Conservation (phyloP, 495 filamentous ascomycete genomes). For the Sphaerosporella brunnea region DNA sequence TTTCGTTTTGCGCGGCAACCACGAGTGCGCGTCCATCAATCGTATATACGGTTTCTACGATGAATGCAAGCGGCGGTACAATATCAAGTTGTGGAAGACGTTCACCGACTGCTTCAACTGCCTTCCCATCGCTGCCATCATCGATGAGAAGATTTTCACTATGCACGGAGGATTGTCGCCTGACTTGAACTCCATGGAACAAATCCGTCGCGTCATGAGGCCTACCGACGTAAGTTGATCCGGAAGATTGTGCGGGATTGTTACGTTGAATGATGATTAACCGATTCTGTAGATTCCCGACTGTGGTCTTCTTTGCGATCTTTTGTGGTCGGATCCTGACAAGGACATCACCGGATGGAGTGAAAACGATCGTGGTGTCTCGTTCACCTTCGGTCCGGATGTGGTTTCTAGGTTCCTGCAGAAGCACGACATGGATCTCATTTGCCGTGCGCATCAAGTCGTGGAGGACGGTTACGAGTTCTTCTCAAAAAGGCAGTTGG, state of each 20-base stretch:
- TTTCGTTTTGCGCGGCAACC: constrained; percentile 95
- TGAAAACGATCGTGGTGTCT: constrained; percentile 96
- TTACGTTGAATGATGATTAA: constrained; percentile 3
- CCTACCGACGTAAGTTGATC: constrained; percentile 77
- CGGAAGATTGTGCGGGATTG: background rate
- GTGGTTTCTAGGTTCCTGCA: constrained; percentile 96
- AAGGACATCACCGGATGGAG: constrained; percentile 99
- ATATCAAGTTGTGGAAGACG: constrained; percentile 99
- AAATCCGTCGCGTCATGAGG: constrained; percentile 96
- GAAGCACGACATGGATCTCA: constrained; percentile 99
- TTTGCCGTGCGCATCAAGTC: constrained; percentile 96
- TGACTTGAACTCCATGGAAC: constrained; percentile 98
- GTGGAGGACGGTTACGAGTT: constrained; percentile 99
- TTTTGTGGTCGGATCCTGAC: constrained; percentile 96
- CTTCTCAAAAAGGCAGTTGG: constrained; percentile 95
- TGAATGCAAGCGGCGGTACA: constrained; percentile 97
- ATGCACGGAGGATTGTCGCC: constrained; percentile 98
- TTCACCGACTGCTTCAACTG: constrained; percentile 99
- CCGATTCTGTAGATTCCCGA: constrained; percentile 62
- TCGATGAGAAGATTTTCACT: constrained; percentile 99
- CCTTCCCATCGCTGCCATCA: constrained; percentile 97
- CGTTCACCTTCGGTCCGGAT: constrained; percentile 98
- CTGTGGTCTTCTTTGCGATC: constrained; percentile 90
- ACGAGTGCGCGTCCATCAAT: constrained; percentile 99
- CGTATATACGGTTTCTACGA: constrained; percentile 99